phyloP scores from a whole-genome alignment of 306 rosid species.

The Rosa chinensis region DNA sequence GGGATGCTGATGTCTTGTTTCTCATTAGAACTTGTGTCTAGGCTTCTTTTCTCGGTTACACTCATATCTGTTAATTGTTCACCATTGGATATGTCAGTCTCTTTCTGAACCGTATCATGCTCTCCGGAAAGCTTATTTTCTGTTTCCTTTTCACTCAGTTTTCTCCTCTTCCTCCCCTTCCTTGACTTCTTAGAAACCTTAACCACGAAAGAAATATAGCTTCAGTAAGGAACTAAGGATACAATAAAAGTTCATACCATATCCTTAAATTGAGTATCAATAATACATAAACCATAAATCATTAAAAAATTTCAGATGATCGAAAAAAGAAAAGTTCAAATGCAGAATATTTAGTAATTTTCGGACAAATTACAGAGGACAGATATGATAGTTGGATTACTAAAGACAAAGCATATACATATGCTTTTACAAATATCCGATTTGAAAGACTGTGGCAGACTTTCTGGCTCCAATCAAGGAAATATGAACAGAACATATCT shows the following conservation, averaged over 20 bases:
- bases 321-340: neutral
- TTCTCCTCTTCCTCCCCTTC: slow-evolving; percentile 57
- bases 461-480: neutral
- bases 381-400: neutral
- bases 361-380: neutral
- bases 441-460: neutral
- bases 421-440: neutral
- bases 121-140: slow-evolving; percentile 41
- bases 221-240: neutral
- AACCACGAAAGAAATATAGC: slow-evolving; percentile 17
- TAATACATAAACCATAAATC: neutral
- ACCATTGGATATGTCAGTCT: slow-evolving; percentile 38
- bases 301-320: neutral
- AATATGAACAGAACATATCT: neutral
- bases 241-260: neutral
- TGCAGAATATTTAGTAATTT: neutral
- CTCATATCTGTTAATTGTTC: slow-evolving; percentile 38
- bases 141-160: slow-evolving; percentile 38
- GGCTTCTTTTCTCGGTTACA: slow-evolving; percentile 35
- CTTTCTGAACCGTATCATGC: slow-evolving; percentile 40
- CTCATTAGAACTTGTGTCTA: slow-evolving; percentile 33
- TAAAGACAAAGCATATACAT: neutral
- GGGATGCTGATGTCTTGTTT: slow-evolving; percentile 29
- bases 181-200: slow-evolving; percentile 79
- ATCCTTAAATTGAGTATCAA: neutral